Conservation (phyloP, 176 grass and related monocot species). For the Cenchrus americanus region DNA sequence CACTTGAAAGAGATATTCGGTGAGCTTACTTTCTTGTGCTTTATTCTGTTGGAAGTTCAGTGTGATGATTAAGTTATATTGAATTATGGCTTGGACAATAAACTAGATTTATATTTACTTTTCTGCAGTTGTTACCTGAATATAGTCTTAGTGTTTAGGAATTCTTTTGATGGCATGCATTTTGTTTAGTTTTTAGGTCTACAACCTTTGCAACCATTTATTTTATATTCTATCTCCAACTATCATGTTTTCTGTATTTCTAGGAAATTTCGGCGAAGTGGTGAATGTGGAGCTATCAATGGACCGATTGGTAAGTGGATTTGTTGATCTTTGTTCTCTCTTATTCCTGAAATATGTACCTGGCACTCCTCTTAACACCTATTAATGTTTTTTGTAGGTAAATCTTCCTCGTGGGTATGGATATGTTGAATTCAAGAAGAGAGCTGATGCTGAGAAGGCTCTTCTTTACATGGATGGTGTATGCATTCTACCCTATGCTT, state of each 20-base stretch:
- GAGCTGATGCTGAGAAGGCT: slow-evolving; percentile 97
- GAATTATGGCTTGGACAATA: not conserved
- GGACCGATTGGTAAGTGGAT: slow-evolving; percentile 78
- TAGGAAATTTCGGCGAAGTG: slow-evolving; percentile 86
- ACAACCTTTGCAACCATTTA: not conserved
- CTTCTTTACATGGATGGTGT: slow-evolving; percentile 99
- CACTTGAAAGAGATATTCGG: slow-evolving; percentile 99
- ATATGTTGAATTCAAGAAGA: slow-evolving; percentile 97
- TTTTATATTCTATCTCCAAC: not conserved
- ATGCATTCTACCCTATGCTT: slow-evolving; percentile 45
- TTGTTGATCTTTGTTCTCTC: not conserved
- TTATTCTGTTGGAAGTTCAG: slow-evolving; percentile 12
- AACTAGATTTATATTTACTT: not conserved
- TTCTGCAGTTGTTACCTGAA: not conserved
- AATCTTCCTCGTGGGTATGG: slow-evolving; percentile 99
- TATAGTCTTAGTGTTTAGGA: not conserved
- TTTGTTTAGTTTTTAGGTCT: not conserved
- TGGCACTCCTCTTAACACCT: not conserved
- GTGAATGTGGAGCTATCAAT: slow-evolving; percentile 95
- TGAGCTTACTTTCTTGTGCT: slow-evolving; percentile 43
- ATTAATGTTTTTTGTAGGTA: slow-evolving; percentile 58
- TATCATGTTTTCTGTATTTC: slow-evolving; percentile 29
- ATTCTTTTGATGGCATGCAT: not conserved
- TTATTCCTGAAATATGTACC: slow-evolving; percentile 15
- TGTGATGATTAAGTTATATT: slow-evolving; percentile 15